These are phyloP conservation scores for Solanum virginianum DNA, from an alignment of 257 asterid species.

Conservation along the genomic window DNA sequence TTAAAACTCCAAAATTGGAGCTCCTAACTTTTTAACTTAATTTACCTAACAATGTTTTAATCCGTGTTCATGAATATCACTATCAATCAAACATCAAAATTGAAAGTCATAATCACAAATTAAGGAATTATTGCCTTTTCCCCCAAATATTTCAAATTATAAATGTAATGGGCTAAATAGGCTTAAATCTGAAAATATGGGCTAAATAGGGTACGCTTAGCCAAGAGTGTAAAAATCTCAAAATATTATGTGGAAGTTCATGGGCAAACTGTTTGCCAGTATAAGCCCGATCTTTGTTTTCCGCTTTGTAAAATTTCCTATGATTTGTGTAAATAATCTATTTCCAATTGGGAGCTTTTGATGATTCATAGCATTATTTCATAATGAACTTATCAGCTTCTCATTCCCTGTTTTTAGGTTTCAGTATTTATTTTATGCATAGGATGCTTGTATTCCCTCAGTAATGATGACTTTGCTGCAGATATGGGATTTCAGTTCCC, in stretches of 20 bases:
- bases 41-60: neutral
- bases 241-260: neutral
- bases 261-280: neutral
- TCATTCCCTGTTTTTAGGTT: neutral
- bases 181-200: neutral
- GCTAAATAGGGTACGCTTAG: neutral
- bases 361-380: neutral
- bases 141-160: neutral
- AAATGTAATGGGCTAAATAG: neutral
- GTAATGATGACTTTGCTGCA: conserved; percentile 14
- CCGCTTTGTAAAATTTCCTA: neutral
- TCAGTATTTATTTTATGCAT: neutral
- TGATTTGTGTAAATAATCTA: neutral
- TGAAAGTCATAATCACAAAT: neutral
- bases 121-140: neutral
- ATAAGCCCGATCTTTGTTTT: neutral
- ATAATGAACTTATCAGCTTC: neutral
- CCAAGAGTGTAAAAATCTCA: neutral
- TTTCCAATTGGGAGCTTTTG: neutral
- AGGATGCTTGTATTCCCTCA: neutral
- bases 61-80: neutral
- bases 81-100: neutral
- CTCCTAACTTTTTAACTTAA: neutral
- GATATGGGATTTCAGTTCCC: conserved; percentile 43
- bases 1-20: neutral